Conservation (phyloP, 2,329 filamentous ascomycete genomes). For the Capronia coronata region DNA sequence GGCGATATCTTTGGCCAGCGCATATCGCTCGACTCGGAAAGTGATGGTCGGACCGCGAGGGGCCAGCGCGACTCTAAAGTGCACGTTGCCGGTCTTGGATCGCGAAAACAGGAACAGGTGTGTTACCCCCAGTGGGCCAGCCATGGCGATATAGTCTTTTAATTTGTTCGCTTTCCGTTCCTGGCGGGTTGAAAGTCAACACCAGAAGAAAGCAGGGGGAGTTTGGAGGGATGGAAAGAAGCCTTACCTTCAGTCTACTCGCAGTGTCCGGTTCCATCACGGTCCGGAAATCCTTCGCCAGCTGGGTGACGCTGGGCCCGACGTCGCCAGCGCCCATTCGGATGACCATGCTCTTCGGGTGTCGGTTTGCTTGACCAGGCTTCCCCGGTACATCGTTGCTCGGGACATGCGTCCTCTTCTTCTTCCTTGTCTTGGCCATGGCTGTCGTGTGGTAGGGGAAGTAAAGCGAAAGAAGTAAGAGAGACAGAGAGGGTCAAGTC, state of each 20-base stretch:
- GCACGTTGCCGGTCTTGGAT: constrained; percentile 83
- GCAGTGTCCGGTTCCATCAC: constrained; percentile 98
- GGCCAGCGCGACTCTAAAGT: constrained; percentile 77
- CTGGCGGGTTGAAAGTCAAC: no score
- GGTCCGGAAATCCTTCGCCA: constrained; percentile 80
- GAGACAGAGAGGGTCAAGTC: not conserved
- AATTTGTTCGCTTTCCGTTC: constrained; percentile 83
- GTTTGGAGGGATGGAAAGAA: no score
- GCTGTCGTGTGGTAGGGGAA: not conserved
- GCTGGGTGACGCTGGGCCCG: constrained; percentile 80
- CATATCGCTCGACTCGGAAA: constrained; percentile 92
- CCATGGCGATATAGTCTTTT: constrained; percentile 91
- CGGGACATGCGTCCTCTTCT: constrained; percentile 80
- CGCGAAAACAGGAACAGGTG: constrained; percentile 91
- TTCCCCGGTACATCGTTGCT: constrained; percentile 56
- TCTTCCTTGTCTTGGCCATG: constrained; percentile 76
- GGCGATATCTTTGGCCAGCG: constrained; percentile 82
- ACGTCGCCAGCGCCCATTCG: constrained; percentile 92
- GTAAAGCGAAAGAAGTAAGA: not conserved
- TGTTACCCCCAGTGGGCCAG: constrained; percentile 83
- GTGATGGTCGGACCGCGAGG: constrained; percentile 88
- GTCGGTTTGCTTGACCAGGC: constrained; percentile 56
- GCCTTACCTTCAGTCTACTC: constrained; percentile 62
- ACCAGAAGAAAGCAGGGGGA: no score
- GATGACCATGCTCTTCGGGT: constrained; percentile 97